Evolutionary conservation across 352 stramenopile genomes (phyloP).

Genomic region (Globisporangium radiosum): DNA sequence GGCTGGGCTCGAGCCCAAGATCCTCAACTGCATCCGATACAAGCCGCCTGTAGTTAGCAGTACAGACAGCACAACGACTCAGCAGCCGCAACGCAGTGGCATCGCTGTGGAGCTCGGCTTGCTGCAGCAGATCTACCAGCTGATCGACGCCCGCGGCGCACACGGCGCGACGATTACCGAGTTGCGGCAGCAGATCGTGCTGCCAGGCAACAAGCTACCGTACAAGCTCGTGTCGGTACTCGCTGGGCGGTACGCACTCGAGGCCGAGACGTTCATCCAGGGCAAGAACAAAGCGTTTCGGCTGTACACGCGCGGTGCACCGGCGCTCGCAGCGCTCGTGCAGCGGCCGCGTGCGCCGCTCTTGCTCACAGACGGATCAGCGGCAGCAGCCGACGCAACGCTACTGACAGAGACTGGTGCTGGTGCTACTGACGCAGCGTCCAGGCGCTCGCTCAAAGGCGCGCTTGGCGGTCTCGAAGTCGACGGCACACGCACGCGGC

Average conservation of each 20-base stretch:
- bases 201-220: constrained; percentile 68
- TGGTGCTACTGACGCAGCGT: constrained; percentile 18
- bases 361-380: constrained; percentile 9
- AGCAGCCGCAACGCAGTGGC: constrained; percentile 15
- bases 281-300: constrained; percentile 81
- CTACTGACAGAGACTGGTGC: neutral
- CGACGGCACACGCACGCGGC: constrained; percentile 48
- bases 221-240: constrained; percentile 73
- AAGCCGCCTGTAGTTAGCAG: constrained; percentile 18
- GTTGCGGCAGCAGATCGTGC: constrained; percentile 58
- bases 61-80: neutral
- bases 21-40: constrained; percentile 78
- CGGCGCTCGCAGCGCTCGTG: constrained; percentile 2
- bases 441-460: constrained; percentile 44
- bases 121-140: constrained; percentile 58
- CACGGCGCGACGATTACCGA: constrained; percentile 69
- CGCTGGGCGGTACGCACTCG: constrained; percentile 61
- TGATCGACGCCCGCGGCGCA: constrained; percentile 63
- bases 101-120: constrained; percentile 65
- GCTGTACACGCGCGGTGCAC: constrained; percentile 29
- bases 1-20: constrained; percentile 50
- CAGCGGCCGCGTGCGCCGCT: neutral
- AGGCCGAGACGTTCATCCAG: constrained; percentile 67
- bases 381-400: neutral
- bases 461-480: constrained; percentile 49